A percentile compares a stretch with the other conserved stretches of the same genome.
Evolutionary conservation across 768 basidiomycete species (phyloP).

Genomic region (Calocybe indica): DNA sequence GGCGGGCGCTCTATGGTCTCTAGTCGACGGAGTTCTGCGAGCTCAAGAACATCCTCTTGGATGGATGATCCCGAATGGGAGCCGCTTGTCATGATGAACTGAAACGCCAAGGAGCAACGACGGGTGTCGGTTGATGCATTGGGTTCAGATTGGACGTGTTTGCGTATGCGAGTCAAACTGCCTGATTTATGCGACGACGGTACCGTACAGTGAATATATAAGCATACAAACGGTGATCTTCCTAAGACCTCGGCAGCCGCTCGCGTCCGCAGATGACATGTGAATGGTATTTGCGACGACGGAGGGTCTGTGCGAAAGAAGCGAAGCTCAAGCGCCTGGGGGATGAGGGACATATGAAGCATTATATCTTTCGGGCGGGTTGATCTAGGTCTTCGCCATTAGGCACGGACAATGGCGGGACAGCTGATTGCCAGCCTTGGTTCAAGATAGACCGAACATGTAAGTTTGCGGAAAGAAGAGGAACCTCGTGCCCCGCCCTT

Average conservation of each 20-base stretch:
- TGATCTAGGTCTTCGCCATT: conserved; percentile 79
- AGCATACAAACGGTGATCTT: too few species aligned
- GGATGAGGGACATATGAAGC: conserved; percentile 32
- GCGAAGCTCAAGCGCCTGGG: conserved; percentile 41
- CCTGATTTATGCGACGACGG: too few species aligned
- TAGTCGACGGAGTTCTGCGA: conserved; percentile 14
- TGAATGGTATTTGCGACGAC: conserved; percentile 7
- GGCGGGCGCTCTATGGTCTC: conserved; percentile 33
- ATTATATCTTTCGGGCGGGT: conserved; percentile 63
- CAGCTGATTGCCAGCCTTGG: conserved; percentile 55
- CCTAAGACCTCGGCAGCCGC: too few species aligned
- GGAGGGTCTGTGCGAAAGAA: conserved; percentile 42
- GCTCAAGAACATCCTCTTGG: conserved; percentile 2
- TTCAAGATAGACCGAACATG: conserved; percentile 53
- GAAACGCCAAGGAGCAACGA: too few species aligned
- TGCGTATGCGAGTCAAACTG: too few species aligned
- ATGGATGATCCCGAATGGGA: too few species aligned
- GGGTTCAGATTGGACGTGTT: too few species aligned
- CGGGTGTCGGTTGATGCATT: too few species aligned
- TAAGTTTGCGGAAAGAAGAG: conserved; percentile 33
- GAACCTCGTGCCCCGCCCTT: conserved; percentile 2
- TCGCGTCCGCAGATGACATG: conserved; percentile 1
- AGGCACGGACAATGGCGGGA: conserved; percentile 44
- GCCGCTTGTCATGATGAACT: too few species aligned
- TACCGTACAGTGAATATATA: too few species aligned